Base-by-base conservation (phyloP, 176 grass and related monocot species). In the Phyllostachys edulis region DNA sequence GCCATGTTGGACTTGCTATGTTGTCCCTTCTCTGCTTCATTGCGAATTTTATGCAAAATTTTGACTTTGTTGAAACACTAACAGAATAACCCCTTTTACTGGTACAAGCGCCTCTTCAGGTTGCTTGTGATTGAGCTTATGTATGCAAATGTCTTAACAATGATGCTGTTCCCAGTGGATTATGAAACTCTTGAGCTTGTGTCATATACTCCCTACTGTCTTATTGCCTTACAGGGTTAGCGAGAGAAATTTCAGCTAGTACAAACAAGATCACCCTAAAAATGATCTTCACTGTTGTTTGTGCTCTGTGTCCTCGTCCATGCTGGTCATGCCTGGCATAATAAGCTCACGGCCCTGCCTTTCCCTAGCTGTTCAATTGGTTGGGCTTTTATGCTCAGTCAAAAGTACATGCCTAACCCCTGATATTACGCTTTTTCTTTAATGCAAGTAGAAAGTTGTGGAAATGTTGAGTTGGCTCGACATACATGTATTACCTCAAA, bases 61-160 rank as follows among this genome's bases (percentile, higher is more conserved):
- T 79, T 47, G 21, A 61, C 50, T 56, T 18, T 20, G 24, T 23
- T 66, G 1, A 5, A 69, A 37, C 24, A 63, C 11, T 60, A 63
- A 29, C 14, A 23, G 5, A 54, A 77, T 61, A 67, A 80, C n/a
- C 60, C 51, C 37, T 17, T 26, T 51, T 49, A 40, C 29, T 55
- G 41, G 67, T 86, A 41, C 64, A 42, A 52, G 61, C 10, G 24
- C 36, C 51, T 79, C 27, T 50, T 71, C 54, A 79, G 37, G 62
- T 54, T 67, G 62, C 14, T 32, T 65, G 54, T 62, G 55, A 8
- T 23, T 21, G 21, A 59, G 42, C 12, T 67, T 45, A 11, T 69
- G 24, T 38, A 47, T 37, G 24, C 9, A 46, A 36, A 39, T 51
- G 32, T 14, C 29, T 85, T 78, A 41, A 52, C 21, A 76, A 21